Conservation (phyloP, 495 filamentous ascomycete genomes). For the Penicillium roqueforti region DNA sequence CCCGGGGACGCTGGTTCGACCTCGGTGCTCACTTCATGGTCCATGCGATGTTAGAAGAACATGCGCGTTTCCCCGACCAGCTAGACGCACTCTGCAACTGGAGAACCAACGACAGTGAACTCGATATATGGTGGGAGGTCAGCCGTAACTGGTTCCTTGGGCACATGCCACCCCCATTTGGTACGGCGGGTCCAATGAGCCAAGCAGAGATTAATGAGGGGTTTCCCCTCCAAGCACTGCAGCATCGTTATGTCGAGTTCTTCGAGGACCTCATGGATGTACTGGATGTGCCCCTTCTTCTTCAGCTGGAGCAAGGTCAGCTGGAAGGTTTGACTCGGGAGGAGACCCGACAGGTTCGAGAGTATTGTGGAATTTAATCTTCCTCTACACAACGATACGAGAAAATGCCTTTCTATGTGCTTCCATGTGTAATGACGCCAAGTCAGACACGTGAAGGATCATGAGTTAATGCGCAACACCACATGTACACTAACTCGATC, state of each 20-base stretch:
- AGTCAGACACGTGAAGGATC: not conserved
- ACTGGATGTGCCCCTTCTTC: slow-evolving; percentile 38
- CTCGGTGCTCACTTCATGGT: slow-evolving; percentile 46
- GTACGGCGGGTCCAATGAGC: slow-evolving; percentile 5
- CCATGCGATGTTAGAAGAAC: slow-evolving; percentile 49
- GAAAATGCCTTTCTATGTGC: not conserved
- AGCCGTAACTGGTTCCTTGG: slow-evolving; percentile 11
- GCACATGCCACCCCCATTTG: slow-evolving; percentile 11
- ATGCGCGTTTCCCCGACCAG: slow-evolving; percentile 20
- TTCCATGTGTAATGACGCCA: not conserved
- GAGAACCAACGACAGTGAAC: slow-evolving; percentile 9
- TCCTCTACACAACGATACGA: not conserved
- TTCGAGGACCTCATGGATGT: slow-evolving; percentile 30
- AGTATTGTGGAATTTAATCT: not conserved
- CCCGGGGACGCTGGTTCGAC: slow-evolving; percentile 36
- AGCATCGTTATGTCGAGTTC: slow-evolving; percentile 15
- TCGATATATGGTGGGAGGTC: slow-evolving; percentile 11
- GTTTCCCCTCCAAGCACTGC: slow-evolving; percentile 3
- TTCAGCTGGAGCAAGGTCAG: slow-evolving; percentile 44
- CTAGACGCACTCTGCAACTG: slow-evolving; percentile 29
- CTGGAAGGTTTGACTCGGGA: slow-evolving; percentile 30
- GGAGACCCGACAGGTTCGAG: slow-evolving; percentile 35
- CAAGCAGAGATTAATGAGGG: slow-evolving; percentile 6
- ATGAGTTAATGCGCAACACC: not conserved
- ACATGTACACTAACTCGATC: not conserved